Evolutionary conservation across 2,329 filamentous ascomycete species (phyloP).

Genomic region (Moelleriella libera): DNA sequence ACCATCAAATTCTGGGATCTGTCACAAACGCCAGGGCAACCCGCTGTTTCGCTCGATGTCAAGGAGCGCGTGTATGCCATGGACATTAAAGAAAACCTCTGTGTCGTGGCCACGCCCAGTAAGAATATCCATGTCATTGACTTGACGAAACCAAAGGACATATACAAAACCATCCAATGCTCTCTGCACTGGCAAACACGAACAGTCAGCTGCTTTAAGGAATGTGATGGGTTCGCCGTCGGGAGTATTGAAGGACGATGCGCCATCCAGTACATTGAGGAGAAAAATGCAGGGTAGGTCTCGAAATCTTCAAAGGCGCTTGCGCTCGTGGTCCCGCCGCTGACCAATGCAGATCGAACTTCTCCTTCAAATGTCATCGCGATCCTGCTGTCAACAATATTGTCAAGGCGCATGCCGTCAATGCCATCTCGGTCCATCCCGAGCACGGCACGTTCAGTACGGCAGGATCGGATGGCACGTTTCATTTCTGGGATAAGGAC

Average conservation of each 20-base stretch:
- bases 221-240: slow-evolving; percentile 83
- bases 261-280: slow-evolving; percentile 95
- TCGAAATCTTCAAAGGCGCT: background rate
- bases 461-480: slow-evolving; percentile 87
- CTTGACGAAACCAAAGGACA: slow-evolving; percentile 71
- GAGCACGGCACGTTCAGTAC: slow-evolving; percentile 97
- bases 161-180: slow-evolving; percentile 94
- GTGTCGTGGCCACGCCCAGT: slow-evolving; percentile 87
- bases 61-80: slow-evolving; percentile 81
- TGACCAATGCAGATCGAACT: slow-evolving; percentile 53
- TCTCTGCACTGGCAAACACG: slow-evolving; percentile 97
- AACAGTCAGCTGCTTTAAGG: slow-evolving; percentile 86
- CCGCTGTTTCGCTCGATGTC: slow-evolving; percentile 50
- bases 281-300: slow-evolving; percentile 66
- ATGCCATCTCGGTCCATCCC: slow-evolving; percentile 96
- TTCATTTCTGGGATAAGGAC: slow-evolving; percentile 93
- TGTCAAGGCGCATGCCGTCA: slow-evolving; percentile 87
- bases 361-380: slow-evolving; percentile 98
- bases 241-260: slow-evolving; percentile 95
- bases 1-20: slow-evolving; percentile 84
- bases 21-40: slow-evolving; percentile 37
- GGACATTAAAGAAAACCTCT: slow-evolving; percentile 76
- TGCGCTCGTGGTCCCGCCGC: background rate
- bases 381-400: slow-evolving; percentile 61
- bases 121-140: slow-evolving; percentile 94